A percentile compares a stretch with the other conserved stretches of the same genome.
Conservation (phyloP, 305 asterid genomes). For the Rubia tinctorum region DNA sequence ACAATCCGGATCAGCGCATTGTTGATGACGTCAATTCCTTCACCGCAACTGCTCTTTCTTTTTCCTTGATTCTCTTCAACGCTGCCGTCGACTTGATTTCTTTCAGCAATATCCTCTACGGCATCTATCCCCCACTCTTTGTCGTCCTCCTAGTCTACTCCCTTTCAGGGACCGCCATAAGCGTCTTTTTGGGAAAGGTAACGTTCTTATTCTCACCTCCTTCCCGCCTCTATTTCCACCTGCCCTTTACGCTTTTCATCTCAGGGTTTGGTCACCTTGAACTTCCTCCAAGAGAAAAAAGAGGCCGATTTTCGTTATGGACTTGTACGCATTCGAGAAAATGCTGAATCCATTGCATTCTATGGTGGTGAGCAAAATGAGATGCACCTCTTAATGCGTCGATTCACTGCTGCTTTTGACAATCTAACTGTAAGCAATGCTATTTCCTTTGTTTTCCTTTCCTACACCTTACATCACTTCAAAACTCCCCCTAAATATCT, state of each 20-base stretch:
- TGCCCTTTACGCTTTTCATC: background rate
- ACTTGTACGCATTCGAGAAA: constrained; percentile 85
- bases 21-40: constrained; percentile 93
- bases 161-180: constrained; percentile 84
- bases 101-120: constrained; percentile 78
- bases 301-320: constrained; percentile 96
- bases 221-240: background rate
- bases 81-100: constrained; percentile 86
- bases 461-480: background rate
- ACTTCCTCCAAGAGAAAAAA: constrained; percentile 92
- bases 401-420: constrained; percentile 81
- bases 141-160: constrained; percentile 74
- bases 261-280: constrained; percentile 72
- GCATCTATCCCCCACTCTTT: constrained; percentile 89
- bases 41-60: constrained; percentile 87
- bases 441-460: background rate
- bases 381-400: constrained; percentile 65
- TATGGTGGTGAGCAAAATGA: constrained; percentile 91
- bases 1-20: constrained; percentile 94
- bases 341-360: constrained; percentile 95
- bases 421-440: constrained; percentile 59
- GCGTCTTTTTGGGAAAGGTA: constrained; percentile 89
- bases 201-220: constrained; percentile 11
- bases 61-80: constrained; percentile 72
- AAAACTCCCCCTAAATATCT: background rate